Evolutionary conservation across 768 basidiomycete species (phyloP).

Genomic region (Strobilomyces confusus): DNA sequence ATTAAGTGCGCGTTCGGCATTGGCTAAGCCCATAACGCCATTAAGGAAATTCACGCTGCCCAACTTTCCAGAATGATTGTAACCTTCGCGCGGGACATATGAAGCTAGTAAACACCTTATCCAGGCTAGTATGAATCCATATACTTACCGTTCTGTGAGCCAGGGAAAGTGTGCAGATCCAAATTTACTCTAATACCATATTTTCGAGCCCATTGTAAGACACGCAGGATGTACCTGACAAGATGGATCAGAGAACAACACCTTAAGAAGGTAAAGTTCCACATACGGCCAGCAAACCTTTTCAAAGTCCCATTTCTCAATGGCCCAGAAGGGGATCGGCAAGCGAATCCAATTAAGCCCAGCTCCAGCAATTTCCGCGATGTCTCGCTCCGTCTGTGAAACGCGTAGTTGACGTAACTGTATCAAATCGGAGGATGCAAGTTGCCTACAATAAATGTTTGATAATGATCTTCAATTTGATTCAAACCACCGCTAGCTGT

Average conservation of each 20-base stretch:
- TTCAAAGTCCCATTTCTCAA: conserved; percentile 66
- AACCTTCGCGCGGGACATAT: conserved; percentile 32
- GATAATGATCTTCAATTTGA: conserved; percentile 73
- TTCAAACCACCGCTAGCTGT: conserved; percentile 57
- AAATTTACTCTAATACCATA: conserved; percentile 83
- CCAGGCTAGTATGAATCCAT: not conserved
- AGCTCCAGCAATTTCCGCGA: conserved; percentile 84
- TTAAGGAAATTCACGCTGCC: conserved; percentile 61
- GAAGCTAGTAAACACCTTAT: not conserved
- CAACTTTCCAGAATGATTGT: conserved; percentile 57
- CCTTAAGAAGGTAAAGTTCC: not conserved
- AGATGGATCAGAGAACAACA: conserved; percentile 1
- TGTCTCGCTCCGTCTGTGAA: conserved; percentile 78
- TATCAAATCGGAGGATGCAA: not conserved
- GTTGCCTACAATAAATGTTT: conserved; percentile 70
- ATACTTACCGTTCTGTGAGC: conserved; percentile 64
- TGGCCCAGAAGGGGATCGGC: conserved; percentile 83
- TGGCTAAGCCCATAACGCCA: conserved; percentile 82
- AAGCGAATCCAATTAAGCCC: conserved; percentile 83
- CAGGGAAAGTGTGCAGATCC: conserved; percentile 77
- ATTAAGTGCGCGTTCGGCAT: conserved; percentile 74
- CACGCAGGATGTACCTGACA: conserved; percentile 64
- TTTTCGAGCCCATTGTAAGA: conserved; percentile 81
- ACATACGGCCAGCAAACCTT: conserved; percentile 70
- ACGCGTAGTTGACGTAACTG: not conserved